Base-by-base conservation (phyloP, 805 yeast species). In the Lachancea fermentati region DNA sequence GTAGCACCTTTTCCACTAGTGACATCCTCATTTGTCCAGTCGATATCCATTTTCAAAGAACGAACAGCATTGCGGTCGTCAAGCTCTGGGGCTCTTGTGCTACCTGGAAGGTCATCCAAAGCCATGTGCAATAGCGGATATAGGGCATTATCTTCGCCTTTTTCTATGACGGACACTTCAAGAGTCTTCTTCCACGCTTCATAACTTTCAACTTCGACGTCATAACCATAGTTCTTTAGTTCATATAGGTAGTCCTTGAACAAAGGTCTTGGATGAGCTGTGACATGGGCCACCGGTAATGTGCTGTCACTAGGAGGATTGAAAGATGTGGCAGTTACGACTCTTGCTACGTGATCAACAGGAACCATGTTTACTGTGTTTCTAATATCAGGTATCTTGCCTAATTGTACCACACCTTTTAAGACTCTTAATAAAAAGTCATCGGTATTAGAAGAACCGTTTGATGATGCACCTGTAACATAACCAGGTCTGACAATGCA, bases 301-400 rank as follows among this genome's bases (percentile, higher is more conserved):
- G 67, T 71, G 12, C 67, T 67, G 2, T 52, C 53, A 16, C 63
- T 52, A 17, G 93, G 85, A 19, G 95, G 91, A 54, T 78, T 77
- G 47, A 93, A 71, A 0, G 96, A 82, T 19, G 93, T 67, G 2
- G 97, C 86, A 37, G 81, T 85, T 18, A 81, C 85, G 17, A 88
- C 85, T 34, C 95, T 75, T 1, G 99, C 97, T 49, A 93, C 98
- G 57, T 93, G 98, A 54, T 94, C 97, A 32, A 93, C 98, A 3
- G 98, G 98, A 16, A 87, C 97, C 84, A 89, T 87, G 65, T 93
- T 93, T 29, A 91, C 95, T 34, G 80, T 76, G 69, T 93, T 93
- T 50, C 76, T 63, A 50, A 93, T 88, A 55, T 83, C 84, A 25
- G 99, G 98, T 52, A 76, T 82, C 36, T 72, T 68, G 8, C 96